Evolutionary conservation across 2,329 filamentous ascomycete species (phyloP).

Genomic region (Colletotrichum spinosum): DNA sequence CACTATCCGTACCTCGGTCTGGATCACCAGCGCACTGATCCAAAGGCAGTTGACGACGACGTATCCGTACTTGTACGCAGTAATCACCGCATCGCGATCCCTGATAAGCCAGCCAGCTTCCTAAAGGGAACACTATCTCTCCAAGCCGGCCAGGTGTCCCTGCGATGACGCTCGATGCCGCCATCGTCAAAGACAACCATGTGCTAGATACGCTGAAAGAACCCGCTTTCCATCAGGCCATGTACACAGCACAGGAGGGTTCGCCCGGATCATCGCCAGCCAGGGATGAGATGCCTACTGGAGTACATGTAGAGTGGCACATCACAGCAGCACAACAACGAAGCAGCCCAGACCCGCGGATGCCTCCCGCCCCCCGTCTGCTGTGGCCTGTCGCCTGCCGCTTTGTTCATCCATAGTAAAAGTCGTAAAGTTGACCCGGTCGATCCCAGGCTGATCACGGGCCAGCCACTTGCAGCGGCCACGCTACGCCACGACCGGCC

Average conservation of each 20-base stretch:
- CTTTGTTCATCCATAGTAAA: slow-evolving; percentile 11
- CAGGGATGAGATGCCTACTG: neutral
- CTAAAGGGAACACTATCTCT: neutral
- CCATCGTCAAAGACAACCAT: slow-evolving; percentile 1
- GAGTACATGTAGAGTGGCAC: neutral
- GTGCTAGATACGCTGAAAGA: slow-evolving; percentile 10
- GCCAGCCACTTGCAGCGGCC: slow-evolving; percentile 2
- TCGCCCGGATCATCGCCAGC: slow-evolving; percentile 32
- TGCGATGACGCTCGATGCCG: slow-evolving; percentile 1
- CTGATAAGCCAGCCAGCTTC: slow-evolving; percentile 5
- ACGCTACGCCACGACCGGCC: neutral
- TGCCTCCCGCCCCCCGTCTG: slow-evolving; percentile 26
- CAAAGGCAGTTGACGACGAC: too few relatives aligned
- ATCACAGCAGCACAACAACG: neutral
- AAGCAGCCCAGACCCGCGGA: slow-evolving; percentile 15
- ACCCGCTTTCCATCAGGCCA: neutral
- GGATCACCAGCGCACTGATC: too few relatives aligned
- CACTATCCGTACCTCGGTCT: neutral
- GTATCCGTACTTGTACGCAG: too few relatives aligned
- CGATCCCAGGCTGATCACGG: slow-evolving; percentile 24
- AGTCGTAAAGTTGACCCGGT: slow-evolving; percentile 18
- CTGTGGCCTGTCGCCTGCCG: neutral
- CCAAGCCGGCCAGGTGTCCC: neutral
- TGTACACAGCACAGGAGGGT: slow-evolving; percentile 3
- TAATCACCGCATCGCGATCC: neutral